A percentile compares a stretch with the other conserved stretches of the same genome.
Evolutionary conservation across 1,284 basidiomycete genomes (phyloP).

Genomic region (Cystobasidium pallidum): DNA sequence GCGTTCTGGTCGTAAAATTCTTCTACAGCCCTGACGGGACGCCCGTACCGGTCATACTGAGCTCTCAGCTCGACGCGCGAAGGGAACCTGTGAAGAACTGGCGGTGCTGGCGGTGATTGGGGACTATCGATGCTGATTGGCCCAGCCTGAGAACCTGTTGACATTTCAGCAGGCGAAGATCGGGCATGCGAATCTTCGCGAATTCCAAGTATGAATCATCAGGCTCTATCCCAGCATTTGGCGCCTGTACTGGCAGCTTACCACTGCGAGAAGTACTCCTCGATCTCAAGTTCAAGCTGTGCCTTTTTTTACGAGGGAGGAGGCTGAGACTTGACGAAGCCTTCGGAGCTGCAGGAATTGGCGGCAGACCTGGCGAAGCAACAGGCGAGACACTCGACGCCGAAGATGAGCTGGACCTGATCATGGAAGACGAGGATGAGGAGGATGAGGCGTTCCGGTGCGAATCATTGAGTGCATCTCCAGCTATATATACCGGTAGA

Average conservation of each 20-base stretch:
- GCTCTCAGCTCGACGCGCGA: conserved; percentile 16
- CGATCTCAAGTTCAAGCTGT: background rate
- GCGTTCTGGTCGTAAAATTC: conserved; percentile 33
- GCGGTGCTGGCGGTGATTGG: background rate
- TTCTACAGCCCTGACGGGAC: conserved; percentile 4
- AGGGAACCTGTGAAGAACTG: conserved; percentile 1
- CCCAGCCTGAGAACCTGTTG: background rate
- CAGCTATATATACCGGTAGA: conserved; percentile 2
- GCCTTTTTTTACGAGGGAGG: conserved; percentile 12
- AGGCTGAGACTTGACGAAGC: background rate
- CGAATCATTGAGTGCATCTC: background rate
- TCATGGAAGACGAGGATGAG: background rate
- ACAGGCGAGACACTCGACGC: background rate
- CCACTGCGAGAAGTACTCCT: background rate
- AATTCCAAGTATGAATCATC: too few species aligned
- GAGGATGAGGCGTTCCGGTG: background rate
- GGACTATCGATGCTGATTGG: background rate
- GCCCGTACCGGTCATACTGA: conserved; percentile 23
- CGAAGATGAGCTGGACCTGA: background rate
- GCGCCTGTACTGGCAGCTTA: background rate
- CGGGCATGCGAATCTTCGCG: background rate
- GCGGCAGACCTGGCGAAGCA: background rate
- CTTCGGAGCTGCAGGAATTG: background rate
- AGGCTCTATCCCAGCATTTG: too few species aligned
- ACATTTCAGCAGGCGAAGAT: background rate